Percentiles rank a stretch among this genome's conserved stretches.
phyloP scores from a whole-genome alignment of 768 basidiomycete genomes.

The Sistotremastrum niveocremeum region DNA sequence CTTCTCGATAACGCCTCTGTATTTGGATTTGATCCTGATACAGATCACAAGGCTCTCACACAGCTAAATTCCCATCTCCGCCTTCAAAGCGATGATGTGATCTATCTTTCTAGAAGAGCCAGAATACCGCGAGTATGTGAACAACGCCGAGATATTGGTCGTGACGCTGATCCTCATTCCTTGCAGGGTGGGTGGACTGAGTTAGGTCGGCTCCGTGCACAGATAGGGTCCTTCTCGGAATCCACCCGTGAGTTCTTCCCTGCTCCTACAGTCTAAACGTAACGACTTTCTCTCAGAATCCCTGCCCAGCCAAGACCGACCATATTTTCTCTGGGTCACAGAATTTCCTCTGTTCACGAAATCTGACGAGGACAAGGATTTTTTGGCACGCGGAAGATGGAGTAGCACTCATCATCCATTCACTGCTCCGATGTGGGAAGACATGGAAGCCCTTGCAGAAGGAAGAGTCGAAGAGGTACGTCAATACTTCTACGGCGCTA shows the following conservation, averaged over 20 bases:
- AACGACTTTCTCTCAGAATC: too few species aligned
- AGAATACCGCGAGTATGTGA: constrained; percentile 17
- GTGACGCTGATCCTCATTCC: not conserved
- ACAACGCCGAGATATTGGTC: too few species aligned
- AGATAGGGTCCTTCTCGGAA: not conserved
- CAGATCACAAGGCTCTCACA: too few species aligned
- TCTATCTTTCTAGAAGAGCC: constrained; percentile 45
- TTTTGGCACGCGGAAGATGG: constrained; percentile 78
- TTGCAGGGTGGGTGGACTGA: constrained; percentile 75
- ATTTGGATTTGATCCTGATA: not conserved
- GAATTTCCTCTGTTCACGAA: constrained; percentile 89
- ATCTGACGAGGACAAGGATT: constrained; percentile 78
- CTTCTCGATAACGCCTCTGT: constrained; percentile 23
- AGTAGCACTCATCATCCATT: constrained; percentile 92
- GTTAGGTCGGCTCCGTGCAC: constrained; percentile 49
- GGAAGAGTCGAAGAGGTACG: constrained; percentile 45
- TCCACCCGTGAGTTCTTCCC: not conserved
- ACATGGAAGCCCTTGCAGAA: constrained; percentile 60
- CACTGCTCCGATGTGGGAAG: constrained; percentile 90
- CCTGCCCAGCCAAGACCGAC: constrained; percentile 12
- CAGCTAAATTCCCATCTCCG: constrained; percentile 14
- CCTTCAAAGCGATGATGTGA: constrained; percentile 35
- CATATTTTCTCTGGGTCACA: constrained; percentile 90
- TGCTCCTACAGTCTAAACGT: constrained; percentile 1
- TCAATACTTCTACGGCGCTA: not conserved